Percentiles rank a stretch among this genome's conserved stretches.
These are phyloP conservation scores for Actinomortierella wolfii DNA, from an alignment of 371 early-diverging fungal genomes.

Conservation along the genomic window DNA sequence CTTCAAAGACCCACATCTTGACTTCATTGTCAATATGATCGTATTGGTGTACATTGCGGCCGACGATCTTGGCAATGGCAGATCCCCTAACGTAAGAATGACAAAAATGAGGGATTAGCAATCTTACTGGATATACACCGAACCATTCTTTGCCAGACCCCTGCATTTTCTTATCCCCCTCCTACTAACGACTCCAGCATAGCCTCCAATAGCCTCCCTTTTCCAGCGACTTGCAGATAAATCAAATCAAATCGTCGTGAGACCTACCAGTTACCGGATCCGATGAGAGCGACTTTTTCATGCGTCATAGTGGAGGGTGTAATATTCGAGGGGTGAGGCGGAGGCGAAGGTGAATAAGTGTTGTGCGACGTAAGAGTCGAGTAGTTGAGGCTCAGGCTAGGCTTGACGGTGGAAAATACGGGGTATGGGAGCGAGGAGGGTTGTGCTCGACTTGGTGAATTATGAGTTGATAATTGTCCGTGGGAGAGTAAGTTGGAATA, in stretches of 20 bases:
- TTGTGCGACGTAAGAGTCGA: not conserved
- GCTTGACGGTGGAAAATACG: not conserved
- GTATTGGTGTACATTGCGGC: constrained; percentile 76
- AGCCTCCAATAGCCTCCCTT: no score
- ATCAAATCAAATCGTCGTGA: not conserved
- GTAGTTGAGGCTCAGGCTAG: not conserved
- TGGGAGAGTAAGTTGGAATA: no score
- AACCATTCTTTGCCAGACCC: no score
- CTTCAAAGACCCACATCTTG: constrained; percentile 97
- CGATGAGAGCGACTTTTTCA: constrained; percentile 89
- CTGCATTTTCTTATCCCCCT: no score
- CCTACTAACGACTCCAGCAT: no score
- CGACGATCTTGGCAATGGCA: constrained; percentile 94
- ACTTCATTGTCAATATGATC: constrained; percentile 79
- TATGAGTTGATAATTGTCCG: no score
- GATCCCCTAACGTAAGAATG: constrained; percentile 80
- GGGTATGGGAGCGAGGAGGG: not conserved
- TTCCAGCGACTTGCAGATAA: no score
- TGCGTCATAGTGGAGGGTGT: constrained; percentile 30
- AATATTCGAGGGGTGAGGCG: constrained; percentile 16
- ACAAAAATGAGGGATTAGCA: constrained; percentile 8
- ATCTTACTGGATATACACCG: constrained; percentile 1
- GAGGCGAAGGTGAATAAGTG: not conserved
- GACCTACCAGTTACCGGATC: constrained; percentile 93
- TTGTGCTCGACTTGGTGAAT: no score